Base-by-base conservation (phyloP, 2,329 filamentous ascomycete genomes). In the Passalora sequoiae region DNA sequence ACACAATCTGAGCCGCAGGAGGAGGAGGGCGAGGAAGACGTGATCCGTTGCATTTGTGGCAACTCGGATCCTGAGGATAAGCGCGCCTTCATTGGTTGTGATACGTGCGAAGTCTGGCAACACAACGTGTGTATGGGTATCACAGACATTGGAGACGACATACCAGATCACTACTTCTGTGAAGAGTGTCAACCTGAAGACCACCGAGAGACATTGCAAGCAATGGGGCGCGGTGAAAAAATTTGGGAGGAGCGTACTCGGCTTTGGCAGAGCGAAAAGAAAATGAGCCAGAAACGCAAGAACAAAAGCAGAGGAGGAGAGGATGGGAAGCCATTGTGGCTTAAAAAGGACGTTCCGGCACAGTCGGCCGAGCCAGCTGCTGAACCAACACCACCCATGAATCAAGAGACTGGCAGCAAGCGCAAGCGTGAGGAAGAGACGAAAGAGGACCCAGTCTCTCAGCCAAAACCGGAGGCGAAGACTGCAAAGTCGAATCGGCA, bases 41-140 rank as follows among this genome's bases (percentile, higher is more conserved):
- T 79, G 38, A 94, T 97, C 53, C 84, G 91, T 55, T 98, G 91
- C 66, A 85, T 96, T 38, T 98, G 91, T 62, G 91, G 92, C 55
- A 86, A 86, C 32, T 84, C 89, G 54, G 85, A 89, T 47, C 86
- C 91, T 55, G 86, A 94, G 56, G 83, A 86, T 10, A 86, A 85
- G 54, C 84, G 92, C 57, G 83, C 89, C 40, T 97, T 94, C 89
- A 95, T 98, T 59, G 88, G 86, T 49, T 98, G 92, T 71, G 92
- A 98, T 66, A 80, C 78, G 35, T 98, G 92, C 67, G 81, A 80
- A 37, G 91, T 84, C 30, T 98, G 92, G 92, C 92, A 98, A 68
- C 92, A 98, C 68, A 96, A 96, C 60, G 83, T 94, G 51, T 98
- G 92, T 64, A 87, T 98, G 73, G 88, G 87, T 40, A 79, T 96